Base-by-base conservation (phyloP, 2,329 filamentous ascomycete genomes). In the Cucurbitaria berberidis region DNA sequence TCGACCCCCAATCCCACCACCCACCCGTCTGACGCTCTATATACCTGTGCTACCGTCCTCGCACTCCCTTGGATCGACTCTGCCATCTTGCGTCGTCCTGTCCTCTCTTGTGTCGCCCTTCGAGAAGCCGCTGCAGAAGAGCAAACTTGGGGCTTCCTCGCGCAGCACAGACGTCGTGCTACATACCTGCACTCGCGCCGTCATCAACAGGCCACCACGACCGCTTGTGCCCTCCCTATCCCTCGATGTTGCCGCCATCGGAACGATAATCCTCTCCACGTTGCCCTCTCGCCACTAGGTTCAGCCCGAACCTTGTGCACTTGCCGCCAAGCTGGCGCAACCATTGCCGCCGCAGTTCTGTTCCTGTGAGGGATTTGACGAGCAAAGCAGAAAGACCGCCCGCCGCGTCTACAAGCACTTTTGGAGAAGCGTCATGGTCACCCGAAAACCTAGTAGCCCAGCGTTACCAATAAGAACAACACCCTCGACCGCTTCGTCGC, bases 361-460 rank as follows among this genome's bases (percentile, higher is more conserved):
- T 58, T 63, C 69, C 52, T 74, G 71, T 56, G 64, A 72, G 48
- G 66, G 64, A 46, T 60, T 67, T 47, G 66, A 72, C 63, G 60
- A 70, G 49, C 67, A 69, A 54, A 69, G 62, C 53, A 68, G 65
- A 45, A 68, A 63, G 43, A 71, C 60, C 55, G 70, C 68, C 54
- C 67, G 68, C 48, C 62, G 67, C 50, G 68, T 66, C 54, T 75
- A 74, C 67, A 74, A 71, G 49, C 69, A 73, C 27, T 62, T 74
- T 52, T 74, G 72, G 71, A 67, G 66, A 51, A 69, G 63, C 69
- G 71, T 75, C 30, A 75, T 75, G 72, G 63, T 67, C 51, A 65
- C 69, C 22, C 67, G 70, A 40, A 75, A 73, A 55, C 43, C 60
- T 26, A 66, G 54, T 22, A 58, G 51, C 48, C 61, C 69, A 42